Evolutionary conservation across 2,329 filamentous ascomycete species (phyloP).

Genomic region (Phialophora chinensis): DNA sequence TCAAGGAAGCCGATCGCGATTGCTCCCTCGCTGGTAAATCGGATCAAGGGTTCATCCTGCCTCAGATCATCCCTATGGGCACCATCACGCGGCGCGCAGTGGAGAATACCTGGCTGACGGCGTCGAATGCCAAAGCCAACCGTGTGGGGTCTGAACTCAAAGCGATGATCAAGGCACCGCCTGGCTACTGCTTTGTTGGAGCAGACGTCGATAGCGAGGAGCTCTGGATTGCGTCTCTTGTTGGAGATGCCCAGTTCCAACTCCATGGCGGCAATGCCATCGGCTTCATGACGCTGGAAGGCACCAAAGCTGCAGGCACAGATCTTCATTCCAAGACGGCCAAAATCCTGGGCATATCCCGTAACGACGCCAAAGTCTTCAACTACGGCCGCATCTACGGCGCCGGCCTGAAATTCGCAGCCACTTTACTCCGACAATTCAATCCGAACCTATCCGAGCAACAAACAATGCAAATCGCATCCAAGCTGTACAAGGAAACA

Average conservation of each 20-base stretch:
- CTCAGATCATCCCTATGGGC: conserved; percentile 97
- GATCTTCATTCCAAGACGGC: conserved; percentile 95
- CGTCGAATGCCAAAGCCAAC: conserved; percentile 95
- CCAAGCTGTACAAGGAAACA: conserved; percentile 82
- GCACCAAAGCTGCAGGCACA: conserved; percentile 90
- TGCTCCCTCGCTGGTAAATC: conserved; percentile 38
- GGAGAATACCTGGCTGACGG: conserved; percentile 98
- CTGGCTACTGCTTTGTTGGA: conserved; percentile 91
- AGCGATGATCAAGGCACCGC: conserved; percentile 90
- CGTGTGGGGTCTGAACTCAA: conserved; percentile 96
- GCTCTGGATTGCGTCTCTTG: conserved; percentile 94
- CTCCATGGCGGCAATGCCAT: conserved; percentile 96
- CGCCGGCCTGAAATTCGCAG: conserved; percentile 92
- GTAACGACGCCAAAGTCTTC: conserved; percentile 96
- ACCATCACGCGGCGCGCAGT: conserved; percentile 93
- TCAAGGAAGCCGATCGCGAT: conserved; percentile 72
- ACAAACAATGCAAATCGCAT: conserved; percentile 76
- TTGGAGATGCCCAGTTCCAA: conserved; percentile 93
- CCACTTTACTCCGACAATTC: conserved; percentile 88
- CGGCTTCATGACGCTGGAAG: conserved; percentile 98
- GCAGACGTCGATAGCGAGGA: conserved; percentile 98
- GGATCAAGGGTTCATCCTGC: conserved; percentile 81
- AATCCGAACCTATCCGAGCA: conserved; percentile 82
- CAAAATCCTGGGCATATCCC: conserved; percentile 86
- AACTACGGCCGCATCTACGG: conserved; percentile 99